Evolutionary conservation across 139 green algal species (phyloP), one percentile per base, ranked within the genome.

Genomic region (Klebsormidium nitens): DNA sequence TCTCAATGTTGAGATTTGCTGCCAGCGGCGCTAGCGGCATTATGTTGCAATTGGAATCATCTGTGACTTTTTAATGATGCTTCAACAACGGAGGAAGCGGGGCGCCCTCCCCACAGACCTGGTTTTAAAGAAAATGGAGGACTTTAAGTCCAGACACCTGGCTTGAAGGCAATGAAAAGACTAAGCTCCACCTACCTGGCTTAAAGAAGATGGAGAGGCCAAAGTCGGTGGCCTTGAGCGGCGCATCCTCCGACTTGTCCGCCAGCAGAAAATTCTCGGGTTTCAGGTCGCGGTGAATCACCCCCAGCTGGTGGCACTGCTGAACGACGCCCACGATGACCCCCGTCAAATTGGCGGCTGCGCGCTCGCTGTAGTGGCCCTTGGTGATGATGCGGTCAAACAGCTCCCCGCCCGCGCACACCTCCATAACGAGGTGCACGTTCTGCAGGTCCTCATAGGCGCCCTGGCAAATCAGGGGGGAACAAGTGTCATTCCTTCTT

Each of bases 181-280:
- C n/a, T n/a, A n/a, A n/a, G n/a, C n/a, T n/a, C n/a, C n/a, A n/a
- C 39, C 38, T 38, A 3, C 85, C 85, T 3, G 67, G 55, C 75
- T 93, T 96, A 78, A 93, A 82, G 49, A 97, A 99, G 2, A 87
- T 66, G 31, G 84, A 91, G 35, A 97, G 83, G n/a, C 92, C 92
- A 81, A 97, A 97, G 71, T 97, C 92, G 6, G 91, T 98, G 47
- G 91, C 87, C 82, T 96, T 97, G 47, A 99, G 83, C 59, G 81
- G 59, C 0, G 90, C 72, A 5, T 87, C 47, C 0, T 83, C 69
- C 0, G 57, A 59, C 64, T 91, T 91, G 77, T 52, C 85, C 5
- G 86, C 88, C 26, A 99, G 85, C 76, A 99, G 78, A 72, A 99
- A 99, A 81, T 99, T 99, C 75, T 99, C 95, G 29, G 86, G 88